These are phyloP conservation scores for Exophiala bonariae DNA, from an alignment of 2,329 filamentous ascomycete species.

Conservation along the genomic window DNA sequence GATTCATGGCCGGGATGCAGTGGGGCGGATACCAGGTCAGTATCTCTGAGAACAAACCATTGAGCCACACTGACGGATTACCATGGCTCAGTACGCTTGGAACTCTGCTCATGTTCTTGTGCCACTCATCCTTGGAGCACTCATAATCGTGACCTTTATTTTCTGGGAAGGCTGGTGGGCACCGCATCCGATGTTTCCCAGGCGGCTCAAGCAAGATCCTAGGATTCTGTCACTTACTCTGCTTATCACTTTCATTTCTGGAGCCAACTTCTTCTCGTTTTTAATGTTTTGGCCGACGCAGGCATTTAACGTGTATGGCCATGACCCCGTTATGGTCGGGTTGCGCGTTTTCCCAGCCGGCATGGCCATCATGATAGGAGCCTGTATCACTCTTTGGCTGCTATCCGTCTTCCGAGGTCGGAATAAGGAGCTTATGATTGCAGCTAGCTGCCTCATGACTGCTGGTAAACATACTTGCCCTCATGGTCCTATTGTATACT, in stretches of 20 bases:
- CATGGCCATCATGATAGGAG: slow-evolving; percentile 62
- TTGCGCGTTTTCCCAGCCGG: slow-evolving; percentile 64
- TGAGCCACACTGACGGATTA: slow-evolving; percentile 8
- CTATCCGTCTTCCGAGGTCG: slow-evolving; percentile 57
- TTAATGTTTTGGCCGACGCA: slow-evolving; percentile 64
- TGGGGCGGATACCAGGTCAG: slow-evolving; percentile 51
- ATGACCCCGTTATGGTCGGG: slow-evolving; percentile 63
- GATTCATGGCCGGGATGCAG: slow-evolving; percentile 46
- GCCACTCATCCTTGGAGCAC: slow-evolving; percentile 45
- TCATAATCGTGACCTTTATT: slow-evolving; percentile 39
- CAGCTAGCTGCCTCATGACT: slow-evolving; percentile 63
- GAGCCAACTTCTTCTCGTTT: slow-evolving; percentile 58
- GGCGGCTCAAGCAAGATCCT: slow-evolving; percentile 46
- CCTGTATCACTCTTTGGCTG: slow-evolving; percentile 58
- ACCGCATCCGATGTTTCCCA: slow-evolving; percentile 47
- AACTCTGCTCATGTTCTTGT: slow-evolving; percentile 44
- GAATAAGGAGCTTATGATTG: slow-evolving; percentile 61
- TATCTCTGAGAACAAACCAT: slow-evolving; percentile 5
- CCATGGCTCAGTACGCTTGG: slow-evolving; percentile 41
- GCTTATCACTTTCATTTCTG: slow-evolving; percentile 61
- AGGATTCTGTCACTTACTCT: slow-evolving; percentile 54
- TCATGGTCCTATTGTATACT: background rate
- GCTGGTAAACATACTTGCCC: slow-evolving; percentile 34
- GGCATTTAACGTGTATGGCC: slow-evolving; percentile 64
- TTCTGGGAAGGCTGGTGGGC: slow-evolving; percentile 49